Evolutionary conservation across 495 filamentous ascomycete genomes (phyloP).

Genomic region (Trichoderma virens): DNA sequence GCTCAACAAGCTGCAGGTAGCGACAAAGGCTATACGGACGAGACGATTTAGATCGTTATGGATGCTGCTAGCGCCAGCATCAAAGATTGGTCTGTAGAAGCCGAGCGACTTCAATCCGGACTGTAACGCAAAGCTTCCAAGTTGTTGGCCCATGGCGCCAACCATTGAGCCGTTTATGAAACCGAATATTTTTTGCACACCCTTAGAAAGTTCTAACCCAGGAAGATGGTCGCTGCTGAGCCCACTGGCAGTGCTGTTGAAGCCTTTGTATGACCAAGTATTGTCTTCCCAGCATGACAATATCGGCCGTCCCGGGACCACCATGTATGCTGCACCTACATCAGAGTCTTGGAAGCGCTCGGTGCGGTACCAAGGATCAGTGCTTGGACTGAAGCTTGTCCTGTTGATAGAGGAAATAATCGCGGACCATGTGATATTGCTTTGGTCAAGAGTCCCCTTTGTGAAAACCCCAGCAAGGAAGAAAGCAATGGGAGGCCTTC

Average conservation of each 20-base stretch:
- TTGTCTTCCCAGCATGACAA: slow-evolving; percentile 31
- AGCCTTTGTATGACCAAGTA: slow-evolving; percentile 22
- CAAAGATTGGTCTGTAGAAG: background rate
- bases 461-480: background rate
- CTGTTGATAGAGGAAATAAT: background rate
- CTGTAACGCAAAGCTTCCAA: background rate
- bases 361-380: background rate
- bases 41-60: background rate
- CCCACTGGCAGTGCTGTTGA: slow-evolving; percentile 15
- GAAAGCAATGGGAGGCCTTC: background rate
- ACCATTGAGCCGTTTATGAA: background rate
- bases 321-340: slow-evolving; percentile 8
- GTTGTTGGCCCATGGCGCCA: background rate
- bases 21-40: background rate
- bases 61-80: background rate
- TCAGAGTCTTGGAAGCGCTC: background rate
- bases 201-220: background rate
- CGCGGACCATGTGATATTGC: background rate
- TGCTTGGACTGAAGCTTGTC: background rate
- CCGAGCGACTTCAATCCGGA: background rate
- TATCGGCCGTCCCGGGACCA: slow-evolving; percentile 18
- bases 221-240: slow-evolving; percentile 13
- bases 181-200: background rate
- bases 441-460: background rate
- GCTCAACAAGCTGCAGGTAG: background rate